phyloP scores from a whole-genome alignment of 768 basidiomycete species.

The Tephrocybe rancida region DNA sequence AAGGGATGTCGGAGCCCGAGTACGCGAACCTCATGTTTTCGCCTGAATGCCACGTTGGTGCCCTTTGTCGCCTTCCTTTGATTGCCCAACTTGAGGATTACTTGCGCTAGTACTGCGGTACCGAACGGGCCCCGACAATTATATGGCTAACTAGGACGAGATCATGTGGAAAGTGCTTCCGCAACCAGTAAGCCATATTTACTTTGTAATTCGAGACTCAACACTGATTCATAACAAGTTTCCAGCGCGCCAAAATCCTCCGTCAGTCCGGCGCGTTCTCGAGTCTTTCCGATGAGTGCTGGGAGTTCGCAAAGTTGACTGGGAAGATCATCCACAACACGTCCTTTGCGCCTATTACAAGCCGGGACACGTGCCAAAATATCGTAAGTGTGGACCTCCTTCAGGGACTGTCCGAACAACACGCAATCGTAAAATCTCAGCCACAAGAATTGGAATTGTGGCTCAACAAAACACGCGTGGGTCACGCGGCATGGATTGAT shows the following conservation, averaged over 20 bases:
- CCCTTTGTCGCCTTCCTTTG: conserved; percentile 1
- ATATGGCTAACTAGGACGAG: conserved; percentile 21
- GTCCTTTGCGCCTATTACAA: conserved; percentile 22
- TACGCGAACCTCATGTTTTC: conserved; percentile 48
- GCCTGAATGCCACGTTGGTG: conserved; percentile 43
- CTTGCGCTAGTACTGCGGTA: conserved; percentile 19
- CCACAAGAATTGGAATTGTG: conserved; percentile 24
- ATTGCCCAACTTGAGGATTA: conserved; percentile 6
- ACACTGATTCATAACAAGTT: conserved; percentile 7
- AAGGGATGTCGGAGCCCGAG: conserved; percentile 44
- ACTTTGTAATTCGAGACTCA: not conserved
- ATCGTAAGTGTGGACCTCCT: conserved; percentile 19
- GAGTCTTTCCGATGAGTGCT: conserved; percentile 15
- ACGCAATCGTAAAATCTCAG: conserved; percentile 20
- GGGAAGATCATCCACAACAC: conserved; percentile 21
- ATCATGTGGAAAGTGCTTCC: conserved; percentile 22
- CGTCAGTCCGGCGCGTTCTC: conserved; percentile 5
- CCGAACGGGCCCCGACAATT: conserved; percentile 17
- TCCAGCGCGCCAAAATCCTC: conserved; percentile 16
- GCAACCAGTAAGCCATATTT: conserved; percentile 17
- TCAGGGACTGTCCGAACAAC: conserved; percentile 25
- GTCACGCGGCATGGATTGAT: conserved; percentile 28
- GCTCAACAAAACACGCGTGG: conserved; percentile 31
- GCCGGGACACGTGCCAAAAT: conserved; percentile 18
- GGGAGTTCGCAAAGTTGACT: conserved; percentile 18